These are phyloP conservation scores for Simplicillium aogashimaense DNA, from an alignment of 2,329 filamentous ascomycete genomes.

Conservation along the genomic window DNA sequence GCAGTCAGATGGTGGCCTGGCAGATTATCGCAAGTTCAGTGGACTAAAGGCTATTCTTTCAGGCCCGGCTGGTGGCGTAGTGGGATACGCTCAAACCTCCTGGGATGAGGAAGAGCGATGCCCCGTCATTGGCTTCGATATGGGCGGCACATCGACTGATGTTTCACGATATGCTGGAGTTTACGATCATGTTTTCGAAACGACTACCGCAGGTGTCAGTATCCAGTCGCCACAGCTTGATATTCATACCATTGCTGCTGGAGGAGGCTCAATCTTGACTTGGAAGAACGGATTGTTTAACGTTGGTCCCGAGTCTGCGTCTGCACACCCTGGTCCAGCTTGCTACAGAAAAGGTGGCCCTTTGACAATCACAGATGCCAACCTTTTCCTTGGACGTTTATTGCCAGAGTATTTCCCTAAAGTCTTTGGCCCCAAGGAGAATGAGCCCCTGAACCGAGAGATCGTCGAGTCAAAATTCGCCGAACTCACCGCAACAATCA, in stretches of 20 bases:
- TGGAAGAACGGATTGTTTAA: slow-evolving; percentile 65
- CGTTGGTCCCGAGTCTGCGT: slow-evolving; percentile 62
- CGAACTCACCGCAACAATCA: slow-evolving; percentile 31
- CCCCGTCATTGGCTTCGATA: slow-evolving; percentile 70
- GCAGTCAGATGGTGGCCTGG: slow-evolving; percentile 48
- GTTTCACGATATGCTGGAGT: slow-evolving; percentile 54
- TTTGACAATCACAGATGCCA: slow-evolving; percentile 63
- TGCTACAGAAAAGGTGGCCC: slow-evolving; percentile 67
- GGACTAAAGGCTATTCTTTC: slow-evolving; percentile 62
- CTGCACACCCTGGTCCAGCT: slow-evolving; percentile 61
- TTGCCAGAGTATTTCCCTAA: slow-evolving; percentile 59
- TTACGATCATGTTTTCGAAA: slow-evolving; percentile 51
- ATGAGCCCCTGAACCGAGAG: slow-evolving; percentile 38
- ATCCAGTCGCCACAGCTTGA: slow-evolving; percentile 73
- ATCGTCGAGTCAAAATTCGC: slow-evolving; percentile 27
- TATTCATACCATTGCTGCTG: slow-evolving; percentile 72
- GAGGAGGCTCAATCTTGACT: slow-evolving; percentile 60
- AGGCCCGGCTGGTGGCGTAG: slow-evolving; percentile 68
- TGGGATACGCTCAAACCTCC: slow-evolving; percentile 64
- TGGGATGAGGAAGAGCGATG: slow-evolving; percentile 58
- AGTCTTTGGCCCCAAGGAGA: slow-evolving; percentile 61
- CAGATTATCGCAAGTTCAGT: slow-evolving; percentile 52
- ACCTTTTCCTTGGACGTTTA: slow-evolving; percentile 54
- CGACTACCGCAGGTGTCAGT: slow-evolving; percentile 66
- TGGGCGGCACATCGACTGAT: slow-evolving; percentile 62